Conservation (phyloP, 805 yeast genomes). For the Wickerhamiella alocasiicola region DNA sequence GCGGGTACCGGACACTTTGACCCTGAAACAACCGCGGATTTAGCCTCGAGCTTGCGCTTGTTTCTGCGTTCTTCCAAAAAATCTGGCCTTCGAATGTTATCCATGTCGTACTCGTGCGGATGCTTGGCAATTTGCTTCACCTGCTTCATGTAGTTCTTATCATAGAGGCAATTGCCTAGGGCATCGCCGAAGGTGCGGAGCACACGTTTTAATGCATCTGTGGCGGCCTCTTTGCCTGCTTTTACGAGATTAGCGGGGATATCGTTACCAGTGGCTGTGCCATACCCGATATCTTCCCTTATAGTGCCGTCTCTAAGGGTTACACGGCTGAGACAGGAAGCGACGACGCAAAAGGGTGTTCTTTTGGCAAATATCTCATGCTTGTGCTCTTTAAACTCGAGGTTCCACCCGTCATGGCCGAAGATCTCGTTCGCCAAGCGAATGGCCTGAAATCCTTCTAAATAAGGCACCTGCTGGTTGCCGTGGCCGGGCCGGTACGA, state of each 20-base stretch:
- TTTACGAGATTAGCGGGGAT: conserved; percentile 56
- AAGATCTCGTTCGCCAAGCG: conserved; percentile 62
- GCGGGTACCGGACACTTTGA: neutral
- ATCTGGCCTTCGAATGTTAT: conserved; percentile 19
- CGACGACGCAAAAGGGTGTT: conserved; percentile 24
- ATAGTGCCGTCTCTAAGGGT: conserved; percentile 61
- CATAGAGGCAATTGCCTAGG: conserved; percentile 48
- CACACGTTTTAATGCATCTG: conserved; percentile 60
- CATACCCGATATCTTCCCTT: conserved; percentile 60
- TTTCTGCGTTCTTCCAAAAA: neutral
- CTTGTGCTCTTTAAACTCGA: conserved; percentile 44
- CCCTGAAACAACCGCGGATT: no score
- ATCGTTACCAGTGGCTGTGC: conserved; percentile 35
- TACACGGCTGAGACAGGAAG: conserved; percentile 38
- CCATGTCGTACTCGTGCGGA: conserved; percentile 15
- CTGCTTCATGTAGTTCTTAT: conserved; percentile 37
- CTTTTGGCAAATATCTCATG: conserved; percentile 36
- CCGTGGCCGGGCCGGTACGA: conserved; percentile 41
- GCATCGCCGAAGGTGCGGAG: conserved; percentile 58
- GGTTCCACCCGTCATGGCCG: conserved; percentile 70
- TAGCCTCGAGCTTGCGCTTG: neutral
- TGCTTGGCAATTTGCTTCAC: conserved; percentile 32
- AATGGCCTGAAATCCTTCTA: conserved; percentile 66
- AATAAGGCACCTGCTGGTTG: conserved; percentile 38
- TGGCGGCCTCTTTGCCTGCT: conserved; percentile 67